Base-by-base conservation (phyloP, 495 filamentous ascomycete species). In the Cercophora newfieldiana region DNA sequence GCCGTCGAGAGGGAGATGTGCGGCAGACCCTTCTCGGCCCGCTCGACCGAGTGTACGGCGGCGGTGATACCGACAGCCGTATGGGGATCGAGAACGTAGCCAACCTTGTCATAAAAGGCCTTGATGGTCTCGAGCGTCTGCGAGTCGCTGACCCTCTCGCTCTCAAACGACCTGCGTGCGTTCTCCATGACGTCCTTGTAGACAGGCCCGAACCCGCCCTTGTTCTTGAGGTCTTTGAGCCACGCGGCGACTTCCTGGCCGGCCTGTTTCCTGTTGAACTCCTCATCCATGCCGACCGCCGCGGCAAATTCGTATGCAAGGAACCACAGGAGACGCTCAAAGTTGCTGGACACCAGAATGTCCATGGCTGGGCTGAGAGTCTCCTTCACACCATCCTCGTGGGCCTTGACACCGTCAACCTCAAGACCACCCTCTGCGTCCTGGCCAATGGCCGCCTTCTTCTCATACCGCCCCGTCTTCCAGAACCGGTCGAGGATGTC, bases 251-350 rank as follows among this genome's bases (percentile, higher is more conserved):
- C 90, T 66, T 88, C 85, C 70, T 87, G 81, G 53, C 90, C 85
- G 26, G 90, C 86, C 69, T 86, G 82, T 67, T 79, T 82, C 71
- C 82, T 84, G 71, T 82, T 85, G 72, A 80, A 85, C 68, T 87
- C 79, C 53, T 83, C 84, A 63, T 86, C 82, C 81, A 86, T 82
- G n/a, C 79, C 78, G 25, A 78, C 78, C 48, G 71, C 73, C 10
- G 77, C 64, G 26, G 85, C 83, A 66, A 85, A 87, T 64, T 88
- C 81, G 75, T 89, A 88, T 1, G 92, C 88, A 12, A 97, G 82
- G 81, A 90, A 97, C 94, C 94, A 97, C n/a, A 99, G 82, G 0
- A 99, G 83, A 28, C 95, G 86, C 82, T 99, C 95, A 75, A 99
- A 97, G 82, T 99, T 99, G 75, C 89, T 93, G 61, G 87, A 91